These are phyloP conservation scores for Alternaria consortialis DNA, from an alignment of 2,329 filamentous ascomycete genomes.

Conservation along the genomic window DNA sequence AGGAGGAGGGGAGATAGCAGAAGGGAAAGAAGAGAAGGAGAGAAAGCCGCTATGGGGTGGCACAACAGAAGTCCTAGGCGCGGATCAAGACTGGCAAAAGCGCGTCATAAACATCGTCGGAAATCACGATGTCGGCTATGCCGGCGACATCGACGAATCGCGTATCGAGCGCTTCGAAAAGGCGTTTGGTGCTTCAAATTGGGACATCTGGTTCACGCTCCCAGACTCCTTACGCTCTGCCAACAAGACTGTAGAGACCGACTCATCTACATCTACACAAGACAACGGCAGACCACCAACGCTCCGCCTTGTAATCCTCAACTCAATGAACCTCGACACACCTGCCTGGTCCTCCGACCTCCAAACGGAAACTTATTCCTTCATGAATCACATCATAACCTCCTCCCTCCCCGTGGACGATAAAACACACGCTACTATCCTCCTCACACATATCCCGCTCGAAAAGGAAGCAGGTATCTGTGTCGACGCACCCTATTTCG, in stretches of 20 bases:
- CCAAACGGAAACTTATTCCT: constrained; percentile 79
- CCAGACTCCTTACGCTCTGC: constrained; percentile 16
- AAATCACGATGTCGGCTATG: constrained; percentile 97
- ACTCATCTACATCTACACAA: neutral
- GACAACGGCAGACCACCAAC: constrained; percentile 62
- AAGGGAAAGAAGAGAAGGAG: constrained; percentile 15
- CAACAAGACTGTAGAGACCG: neutral
- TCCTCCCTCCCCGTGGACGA: constrained; percentile 68
- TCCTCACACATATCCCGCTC: constrained; percentile 91
- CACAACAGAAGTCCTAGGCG: constrained; percentile 52
- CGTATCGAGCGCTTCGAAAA: constrained; percentile 83
- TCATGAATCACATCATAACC: constrained; percentile 74
- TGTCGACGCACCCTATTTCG: constrained; percentile 83
- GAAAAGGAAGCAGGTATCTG: constrained; percentile 85
- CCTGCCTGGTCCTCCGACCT: constrained; percentile 74
- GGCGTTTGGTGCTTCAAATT: constrained; percentile 87
- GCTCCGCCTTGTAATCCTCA: constrained; percentile 84
- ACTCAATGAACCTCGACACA: constrained; percentile 92
- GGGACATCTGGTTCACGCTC: constrained; percentile 76
- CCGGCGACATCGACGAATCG: constrained; percentile 82
- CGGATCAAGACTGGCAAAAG: constrained; percentile 70
- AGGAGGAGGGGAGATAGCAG: constrained; percentile 30
- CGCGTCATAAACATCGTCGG: constrained; percentile 89
- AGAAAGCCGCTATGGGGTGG: constrained; percentile 33
- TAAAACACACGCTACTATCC: constrained; percentile 75